Base-by-base conservation (phyloP, 371 early-diverging fungal species). In the Apophysomyces sp. region DNA sequence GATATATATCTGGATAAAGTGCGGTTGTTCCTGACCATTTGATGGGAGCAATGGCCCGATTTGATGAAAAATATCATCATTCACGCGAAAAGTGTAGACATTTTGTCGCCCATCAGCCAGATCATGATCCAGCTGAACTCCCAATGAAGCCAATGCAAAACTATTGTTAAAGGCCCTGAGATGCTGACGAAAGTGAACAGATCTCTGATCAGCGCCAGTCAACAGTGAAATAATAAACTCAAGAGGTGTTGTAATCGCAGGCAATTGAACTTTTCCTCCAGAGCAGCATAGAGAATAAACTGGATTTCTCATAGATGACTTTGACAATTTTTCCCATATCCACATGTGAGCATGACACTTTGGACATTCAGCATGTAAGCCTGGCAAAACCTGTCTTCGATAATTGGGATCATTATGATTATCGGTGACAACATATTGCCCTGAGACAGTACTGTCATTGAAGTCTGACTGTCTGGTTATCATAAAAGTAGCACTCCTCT, bases 61-160 rank as follows among this genome's bases (percentile, higher is more conserved):
- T 3, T 27, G 44, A 58, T 49, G 58, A 21, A 36, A 57, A 9
- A 40, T 27, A 3, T n/a, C 8, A n/a, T 39, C 57, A n/a, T 57
- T 32, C 8, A 58, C 44, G 5, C 58, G 58, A 29, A 55, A 56
- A 12, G 44, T 30, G 39, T 65, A 60, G 11, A 49, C 51, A 15
- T 55, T 55, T 2, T 36, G 37, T 28, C 52, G 32, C 4, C 31
- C 32, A 40, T 51, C 55, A 1, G 56, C 54, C 21, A 60, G 7
- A 2, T 6, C 53, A 39, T 41, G 49, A 62, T 65, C 60, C 13
- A 60, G 24, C 1, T 52, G 28, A 27, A 30, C 66, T 13, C 61
- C 66, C 9, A 66, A 37, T 2, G 66, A 66, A 21, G 61, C 41
- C 36, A 67, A 62, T 18, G 62, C 57, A 24, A 62, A 54, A 9